These are phyloP conservation scores for Thelonectria rubi DNA, from an alignment of 2,329 filamentous ascomycete genomes.

Conservation along the genomic window DNA sequence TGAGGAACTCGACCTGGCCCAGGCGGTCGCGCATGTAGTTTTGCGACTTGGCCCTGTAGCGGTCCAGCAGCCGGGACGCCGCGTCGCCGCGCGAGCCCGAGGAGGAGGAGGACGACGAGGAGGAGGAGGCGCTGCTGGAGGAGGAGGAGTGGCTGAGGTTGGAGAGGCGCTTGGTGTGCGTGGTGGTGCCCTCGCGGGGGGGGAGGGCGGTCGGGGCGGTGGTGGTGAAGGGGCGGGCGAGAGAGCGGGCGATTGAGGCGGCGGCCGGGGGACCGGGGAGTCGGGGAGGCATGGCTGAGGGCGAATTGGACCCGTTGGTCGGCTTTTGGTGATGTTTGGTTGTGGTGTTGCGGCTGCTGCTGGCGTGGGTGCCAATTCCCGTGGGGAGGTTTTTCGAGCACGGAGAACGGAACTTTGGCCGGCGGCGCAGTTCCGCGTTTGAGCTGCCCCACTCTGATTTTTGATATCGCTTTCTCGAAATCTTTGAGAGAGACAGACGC, in stretches of 20 bases:
- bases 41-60: conserved; percentile 37
- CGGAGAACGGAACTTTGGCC: conserved; percentile 31
- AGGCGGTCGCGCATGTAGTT: conserved; percentile 42
- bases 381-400: conserved; percentile 39
- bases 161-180: conserved; percentile 34
- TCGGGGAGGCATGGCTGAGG: conserved; percentile 52
- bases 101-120: no score
- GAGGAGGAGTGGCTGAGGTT: conserved; percentile 32
- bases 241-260: conserved; percentile 27
- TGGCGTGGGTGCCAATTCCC: no score
- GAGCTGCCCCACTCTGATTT: conserved; percentile 36
- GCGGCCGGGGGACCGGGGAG: conserved; percentile 43
- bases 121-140: conserved; percentile 15
- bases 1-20: conserved; percentile 50
- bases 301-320: conserved; percentile 22
- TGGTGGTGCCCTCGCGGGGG: conserved; percentile 35
- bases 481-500: conserved; percentile 18
- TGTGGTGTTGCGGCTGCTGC: conserved; percentile 29
- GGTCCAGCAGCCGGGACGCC: conserved; percentile 42
- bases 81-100: conserved; percentile 39
- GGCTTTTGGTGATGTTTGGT: conserved; percentile 29
- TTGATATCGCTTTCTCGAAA: conserved; percentile 31
- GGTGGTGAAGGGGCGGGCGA: conserved; percentile 45
- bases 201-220: conserved; percentile 38
- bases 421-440: conserved; percentile 39